These are phyloP conservation scores for Wallacemonas rigidus DNA, from an alignment of 208 protist species.

Conservation along the genomic window DNA sequence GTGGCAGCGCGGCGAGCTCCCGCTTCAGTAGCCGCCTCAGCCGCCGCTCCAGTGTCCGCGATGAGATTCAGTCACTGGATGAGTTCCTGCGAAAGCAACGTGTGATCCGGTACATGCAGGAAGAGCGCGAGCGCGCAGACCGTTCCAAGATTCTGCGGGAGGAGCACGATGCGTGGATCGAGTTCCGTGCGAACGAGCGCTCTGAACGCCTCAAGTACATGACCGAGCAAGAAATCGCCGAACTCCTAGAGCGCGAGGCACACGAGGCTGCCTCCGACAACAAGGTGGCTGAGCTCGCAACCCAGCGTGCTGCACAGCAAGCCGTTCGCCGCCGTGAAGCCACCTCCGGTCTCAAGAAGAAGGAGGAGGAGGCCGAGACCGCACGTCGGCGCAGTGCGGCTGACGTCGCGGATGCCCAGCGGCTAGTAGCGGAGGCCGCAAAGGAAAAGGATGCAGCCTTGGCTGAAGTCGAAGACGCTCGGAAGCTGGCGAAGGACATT, in stretches of 20 bases:
- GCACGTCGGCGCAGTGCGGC: constrained; percentile 29
- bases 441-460: constrained; percentile 27
- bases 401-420: constrained; percentile 21
- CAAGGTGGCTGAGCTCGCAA: constrained; percentile 36
- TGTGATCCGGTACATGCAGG: constrained; percentile 86
- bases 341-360: constrained; percentile 23
- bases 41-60: constrained; percentile 71
- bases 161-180: constrained; percentile 76
- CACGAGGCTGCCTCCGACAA: constrained; percentile 44
- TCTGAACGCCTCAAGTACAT: constrained; percentile 75
- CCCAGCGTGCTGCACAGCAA: constrained; percentile 40
- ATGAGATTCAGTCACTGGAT: constrained; percentile 72
- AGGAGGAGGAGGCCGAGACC: constrained; percentile 31
- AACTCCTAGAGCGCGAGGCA: constrained; percentile 68
- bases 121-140: constrained; percentile 72
- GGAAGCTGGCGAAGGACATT: constrained; percentile 21
- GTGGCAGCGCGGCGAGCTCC: constrained; percentile 53
- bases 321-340: constrained; percentile 34
- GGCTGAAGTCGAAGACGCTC: constrained; percentile 23
- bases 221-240: constrained; percentile 66
- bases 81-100: constrained; percentile 83
- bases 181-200: constrained; percentile 66
- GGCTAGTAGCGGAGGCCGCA: constrained; percentile 26
- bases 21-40: constrained; percentile 68
- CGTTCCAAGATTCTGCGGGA: constrained; percentile 68